phyloP scores from a whole-genome alignment of 2,329 filamentous ascomycete species.

The Penicillium hesseltinei region DNA sequence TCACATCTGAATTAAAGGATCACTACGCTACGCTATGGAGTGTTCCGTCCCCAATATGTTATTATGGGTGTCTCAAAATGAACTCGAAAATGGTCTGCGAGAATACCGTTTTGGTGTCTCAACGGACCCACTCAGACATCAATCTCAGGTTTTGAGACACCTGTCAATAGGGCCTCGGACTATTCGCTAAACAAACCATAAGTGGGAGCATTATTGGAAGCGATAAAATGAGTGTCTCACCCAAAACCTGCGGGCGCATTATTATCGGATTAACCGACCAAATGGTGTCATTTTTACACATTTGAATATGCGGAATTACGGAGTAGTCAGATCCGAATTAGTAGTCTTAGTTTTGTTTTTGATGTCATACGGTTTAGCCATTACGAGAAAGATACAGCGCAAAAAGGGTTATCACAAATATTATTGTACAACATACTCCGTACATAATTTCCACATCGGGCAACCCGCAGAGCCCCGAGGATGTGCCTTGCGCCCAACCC shows the following conservation, averaged over 20 bases:
- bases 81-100: background rate
- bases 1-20: no score
- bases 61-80: background rate
- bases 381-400: background rate
- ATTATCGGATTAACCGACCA: background rate
- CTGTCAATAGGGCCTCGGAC: background rate
- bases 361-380: no score
- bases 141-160: constrained; percentile 5
- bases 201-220: background rate
- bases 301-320: background rate
- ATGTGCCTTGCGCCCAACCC: background rate
- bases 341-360: background rate
- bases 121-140: background rate
- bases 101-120: background rate
- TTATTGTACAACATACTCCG: background rate
- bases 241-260: background rate
- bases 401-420: background rate
- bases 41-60: background rate
- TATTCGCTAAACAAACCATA: background rate
- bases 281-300: background rate
- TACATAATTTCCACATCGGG: background rate
- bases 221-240: constrained; percentile 4
- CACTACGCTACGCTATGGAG: background rate
- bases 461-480: background rate
- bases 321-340: background rate